phyloP scores from a whole-genome alignment of 164 flowering plant species.

The Magnolia sinica region DNA sequence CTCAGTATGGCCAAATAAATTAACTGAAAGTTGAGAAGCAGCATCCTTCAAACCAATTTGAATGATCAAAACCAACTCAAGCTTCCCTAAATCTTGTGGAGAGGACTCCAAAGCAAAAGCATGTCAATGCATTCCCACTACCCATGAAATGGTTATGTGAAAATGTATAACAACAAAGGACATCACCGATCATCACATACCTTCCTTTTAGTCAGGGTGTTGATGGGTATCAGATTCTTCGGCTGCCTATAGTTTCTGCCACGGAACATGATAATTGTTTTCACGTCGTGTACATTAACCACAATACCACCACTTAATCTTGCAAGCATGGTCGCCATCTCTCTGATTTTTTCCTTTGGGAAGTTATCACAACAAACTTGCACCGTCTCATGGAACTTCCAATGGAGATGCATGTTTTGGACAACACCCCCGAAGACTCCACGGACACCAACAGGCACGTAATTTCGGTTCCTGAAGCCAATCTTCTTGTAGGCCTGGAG shows the following conservation, averaged over 20 bases:
- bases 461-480: slow-evolving; percentile 88
- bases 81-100: background rate
- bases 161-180: background rate
- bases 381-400: slow-evolving; percentile 99
- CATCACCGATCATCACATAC: slow-evolving; percentile 25
- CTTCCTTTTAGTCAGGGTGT: slow-evolving; percentile 97
- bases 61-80: background rate
- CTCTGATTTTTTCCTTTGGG: slow-evolving; percentile 96
- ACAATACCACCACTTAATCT: slow-evolving; percentile 97
- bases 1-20: too few relatives aligned
- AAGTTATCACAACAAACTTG: slow-evolving; percentile 98
- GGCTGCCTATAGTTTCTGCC: slow-evolving; percentile 99
- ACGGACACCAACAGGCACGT: slow-evolving; percentile 95
- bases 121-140: background rate
- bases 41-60: too few relatives aligned
- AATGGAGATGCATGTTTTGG: slow-evolving; percentile 98
- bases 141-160: background rate
- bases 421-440: slow-evolving; percentile 99
- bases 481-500: slow-evolving; percentile 92
- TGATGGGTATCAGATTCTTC: slow-evolving; percentile 85
- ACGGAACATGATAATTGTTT: slow-evolving; percentile 96
- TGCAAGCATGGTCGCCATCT: slow-evolving; percentile 94
- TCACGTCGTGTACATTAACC: slow-evolving; percentile 84
- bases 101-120: background rate
- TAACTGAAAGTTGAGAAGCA: too few relatives aligned